Conservation (phyloP, 768 basidiomycete genomes). For the Lentinula edodes region DNA sequence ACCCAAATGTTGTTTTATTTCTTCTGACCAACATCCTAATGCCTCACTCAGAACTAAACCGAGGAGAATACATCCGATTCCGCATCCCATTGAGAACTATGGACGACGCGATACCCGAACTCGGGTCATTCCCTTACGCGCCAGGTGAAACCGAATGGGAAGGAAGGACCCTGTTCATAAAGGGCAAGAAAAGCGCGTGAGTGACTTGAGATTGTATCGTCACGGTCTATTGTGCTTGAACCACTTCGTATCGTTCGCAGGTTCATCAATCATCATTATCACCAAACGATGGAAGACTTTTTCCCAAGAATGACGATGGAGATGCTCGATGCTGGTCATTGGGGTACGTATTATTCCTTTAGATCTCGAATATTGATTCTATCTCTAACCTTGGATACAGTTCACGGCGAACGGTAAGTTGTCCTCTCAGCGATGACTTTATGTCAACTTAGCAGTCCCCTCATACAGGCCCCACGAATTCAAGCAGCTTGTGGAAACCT, state of each 20-base stretch:
- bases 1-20: conserved; percentile 71
- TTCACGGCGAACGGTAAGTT: neutral
- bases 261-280: conserved; percentile 72
- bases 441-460: neutral
- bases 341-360: conserved; percentile 51
- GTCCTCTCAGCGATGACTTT: neutral
- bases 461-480: conserved; percentile 44
- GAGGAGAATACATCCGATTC: conserved; percentile 45
- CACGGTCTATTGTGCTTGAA: neutral
- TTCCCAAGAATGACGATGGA: conserved; percentile 69
- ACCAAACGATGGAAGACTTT: conserved; percentile 53
- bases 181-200: conserved; percentile 72
- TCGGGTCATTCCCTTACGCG: conserved; percentile 76
- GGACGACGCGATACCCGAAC: conserved; percentile 48
- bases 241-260: conserved; percentile 23
- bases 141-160: conserved; percentile 47
- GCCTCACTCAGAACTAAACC: conserved; percentile 17
- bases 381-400: conserved; percentile 17
- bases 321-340: conserved; percentile 74
- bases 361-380: neutral
- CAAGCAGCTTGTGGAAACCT: conserved; percentile 15
- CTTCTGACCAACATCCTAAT: conserved; percentile 76
- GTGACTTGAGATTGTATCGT: conserved; percentile 15
- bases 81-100: conserved; percentile 70
- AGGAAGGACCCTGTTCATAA: conserved; percentile 67